phyloP scores from a whole-genome alignment of 2,329 filamentous ascomycete species.

The Microsporum audouinii region DNA sequence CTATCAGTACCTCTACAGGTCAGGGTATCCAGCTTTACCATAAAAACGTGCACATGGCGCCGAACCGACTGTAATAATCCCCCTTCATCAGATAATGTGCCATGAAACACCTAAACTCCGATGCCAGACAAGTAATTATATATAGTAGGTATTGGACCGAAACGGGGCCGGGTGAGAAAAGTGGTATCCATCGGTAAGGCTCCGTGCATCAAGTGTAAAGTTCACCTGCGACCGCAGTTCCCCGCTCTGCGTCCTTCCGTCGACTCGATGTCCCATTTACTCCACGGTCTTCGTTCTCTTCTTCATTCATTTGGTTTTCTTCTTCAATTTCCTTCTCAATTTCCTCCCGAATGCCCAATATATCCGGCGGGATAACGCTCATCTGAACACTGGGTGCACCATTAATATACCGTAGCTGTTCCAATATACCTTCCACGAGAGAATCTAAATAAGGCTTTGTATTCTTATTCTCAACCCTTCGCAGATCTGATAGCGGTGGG shows the following conservation, averaged over 20 bases:
- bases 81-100: neutral
- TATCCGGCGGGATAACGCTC: slow-evolving; percentile 65
- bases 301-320: slow-evolving; percentile 28
- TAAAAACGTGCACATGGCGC: neutral
- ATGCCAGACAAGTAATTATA: neutral
- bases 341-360: slow-evolving; percentile 45
- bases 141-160: neutral
- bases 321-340: slow-evolving; percentile 38
- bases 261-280: slow-evolving; percentile 15
- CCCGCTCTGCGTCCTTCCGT: slow-evolving; percentile 27
- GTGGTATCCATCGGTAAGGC: neutral
- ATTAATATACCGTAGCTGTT: slow-evolving; percentile 77
- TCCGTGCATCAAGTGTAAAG: slow-evolving; percentile 23
- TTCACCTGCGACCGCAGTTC: slow-evolving; percentile 24
- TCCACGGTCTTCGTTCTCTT: slow-evolving; percentile 30
- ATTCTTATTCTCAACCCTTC: slow-evolving; percentile 63
- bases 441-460: slow-evolving; percentile 61
- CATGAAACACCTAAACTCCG: neutral
- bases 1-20: neutral
- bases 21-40: neutral
- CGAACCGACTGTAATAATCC: neutral
- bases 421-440: slow-evolving; percentile 65
- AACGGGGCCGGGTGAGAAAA: neutral
- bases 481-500: slow-evolving; percentile 66
- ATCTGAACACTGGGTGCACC: slow-evolving; percentile 81